These are phyloP conservation scores for Neurospora sp. DNA, from an alignment of 495 filamentous ascomycete genomes.

Conservation along the genomic window DNA sequence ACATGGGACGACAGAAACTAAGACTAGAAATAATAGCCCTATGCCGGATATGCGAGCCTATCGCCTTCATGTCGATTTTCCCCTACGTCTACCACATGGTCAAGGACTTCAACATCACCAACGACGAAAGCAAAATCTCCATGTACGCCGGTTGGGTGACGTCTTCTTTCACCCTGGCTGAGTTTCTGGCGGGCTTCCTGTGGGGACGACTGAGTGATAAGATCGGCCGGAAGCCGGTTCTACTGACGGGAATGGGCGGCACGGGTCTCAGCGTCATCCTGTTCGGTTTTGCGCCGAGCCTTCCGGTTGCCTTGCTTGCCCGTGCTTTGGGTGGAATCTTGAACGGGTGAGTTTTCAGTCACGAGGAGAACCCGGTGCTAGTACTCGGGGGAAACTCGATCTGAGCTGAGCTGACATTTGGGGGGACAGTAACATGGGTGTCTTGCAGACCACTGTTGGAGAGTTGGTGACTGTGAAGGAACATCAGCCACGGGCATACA, in stretches of 20 bases:
- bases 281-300: conserved; percentile 82
- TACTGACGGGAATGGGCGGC: conserved; percentile 77
- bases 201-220: conserved; percentile 92
- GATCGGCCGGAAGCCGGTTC: conserved; percentile 85
- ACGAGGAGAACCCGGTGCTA: neutral
- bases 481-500: conserved; percentile 85
- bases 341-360: conserved; percentile 61
- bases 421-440: conserved; percentile 65
- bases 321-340: conserved; percentile 82
- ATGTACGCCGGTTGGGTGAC: conserved; percentile 95
- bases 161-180: conserved; percentile 90
- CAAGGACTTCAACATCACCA: conserved; percentile 73
- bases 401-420: conserved; percentile 17
- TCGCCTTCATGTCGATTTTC: conserved; percentile 99
- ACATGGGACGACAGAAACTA: neutral
- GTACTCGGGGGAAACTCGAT: neutral
- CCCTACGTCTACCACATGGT: conserved; percentile 99
- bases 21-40: conserved; percentile 47
- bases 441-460: conserved; percentile 88
- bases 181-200: conserved; percentile 79
- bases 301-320: conserved; percentile 76
- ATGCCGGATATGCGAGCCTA: conserved; percentile 94
- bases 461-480: conserved; percentile 86
- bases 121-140: conserved; percentile 69
- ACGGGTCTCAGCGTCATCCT: conserved; percentile 89